Base-by-base conservation (phyloP, 2,329 filamentous ascomycete genomes). In the Fusarium pseudoanthophilum region DNA sequence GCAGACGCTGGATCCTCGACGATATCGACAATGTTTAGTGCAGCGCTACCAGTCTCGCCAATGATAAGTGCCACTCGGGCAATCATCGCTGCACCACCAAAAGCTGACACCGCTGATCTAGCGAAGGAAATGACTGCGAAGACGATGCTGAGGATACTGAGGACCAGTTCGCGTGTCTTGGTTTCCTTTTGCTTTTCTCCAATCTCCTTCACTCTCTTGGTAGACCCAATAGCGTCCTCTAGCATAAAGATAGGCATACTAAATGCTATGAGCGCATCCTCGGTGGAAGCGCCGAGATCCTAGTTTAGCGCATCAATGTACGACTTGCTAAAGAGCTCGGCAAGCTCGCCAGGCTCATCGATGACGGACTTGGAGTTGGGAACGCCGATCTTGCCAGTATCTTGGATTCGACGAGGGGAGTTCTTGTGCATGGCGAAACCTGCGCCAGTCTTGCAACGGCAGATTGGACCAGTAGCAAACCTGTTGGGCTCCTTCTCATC, bases 81-180 rank as follows among this genome's bases (percentile, higher is more conserved):
- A 5, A 60, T 18, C 9, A 37, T 37, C 11, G 55, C 20, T 4
- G 30, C 61, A 10, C 30, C 61, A 26, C 61, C 55, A 10, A 60
- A n/a, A 4, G 45, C 37, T 1, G 11, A 7, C 2, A 37, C 30
- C 1, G 37, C 61, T 4, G 15, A 0, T 11, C 45, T 55, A 1
- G 36, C 55, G 11, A 64, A 64, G 1, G 61, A 55, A 37, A 51
- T 64, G 2, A 64, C 43, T 7, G 61, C 30, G 21, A 64, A 64
- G 1, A 45, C 16, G 2, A 78, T 62, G 11, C 40, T 85, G 28
- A 87, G 72, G 20, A 84, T 81, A 36, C 60, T 55, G 18, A 79
- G 20, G 32, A 80, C 73, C 3, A 79, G 68, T 3, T 75, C 52
- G 14, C 70, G 71, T 16, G 74, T 74, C 36, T 80, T 67, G 0